A percentile compares a stretch with the other conserved stretches of the same genome.
Conservation (phyloP, 495 filamentous ascomycete species). For the Aspergillus bridgeri region DNA sequence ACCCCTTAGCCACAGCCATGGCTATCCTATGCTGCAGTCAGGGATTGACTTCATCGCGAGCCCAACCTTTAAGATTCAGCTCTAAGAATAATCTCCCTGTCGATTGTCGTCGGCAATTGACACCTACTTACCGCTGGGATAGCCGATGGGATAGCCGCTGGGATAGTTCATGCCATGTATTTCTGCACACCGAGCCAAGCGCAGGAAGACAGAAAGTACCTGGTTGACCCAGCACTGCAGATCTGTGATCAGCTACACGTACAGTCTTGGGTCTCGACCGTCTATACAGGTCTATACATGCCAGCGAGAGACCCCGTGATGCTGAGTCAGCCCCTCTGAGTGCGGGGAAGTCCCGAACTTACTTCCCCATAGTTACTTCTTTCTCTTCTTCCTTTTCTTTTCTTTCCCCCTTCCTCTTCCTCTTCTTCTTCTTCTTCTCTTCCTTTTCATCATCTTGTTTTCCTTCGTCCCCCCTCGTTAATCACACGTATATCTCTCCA, state of each 20-base stretch:
- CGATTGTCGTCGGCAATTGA: conserved; percentile 7
- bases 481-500: not conserved
- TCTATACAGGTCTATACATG: not conserved
- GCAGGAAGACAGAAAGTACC: not conserved
- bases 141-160: not conserved
- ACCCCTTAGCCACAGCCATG: no score
- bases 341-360: no score
- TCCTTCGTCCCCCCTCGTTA: not conserved
- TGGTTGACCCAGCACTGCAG: not conserved
- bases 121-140: not conserved
- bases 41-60: no score
- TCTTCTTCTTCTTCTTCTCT: not conserved
- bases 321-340: no score
- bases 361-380: no score
- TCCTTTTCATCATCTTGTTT: not conserved
- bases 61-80: no score
- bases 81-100: no score
- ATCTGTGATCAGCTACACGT: not conserved
- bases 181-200: not conserved
- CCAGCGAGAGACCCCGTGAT: no score
- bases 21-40: no score
- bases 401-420: not conserved
- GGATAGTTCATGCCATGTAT: not conserved
- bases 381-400: not conserved
- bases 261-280: not conserved